Conservation (phyloP, 2,329 filamentous ascomycete species). For the Mycocentrospora acerina region DNA sequence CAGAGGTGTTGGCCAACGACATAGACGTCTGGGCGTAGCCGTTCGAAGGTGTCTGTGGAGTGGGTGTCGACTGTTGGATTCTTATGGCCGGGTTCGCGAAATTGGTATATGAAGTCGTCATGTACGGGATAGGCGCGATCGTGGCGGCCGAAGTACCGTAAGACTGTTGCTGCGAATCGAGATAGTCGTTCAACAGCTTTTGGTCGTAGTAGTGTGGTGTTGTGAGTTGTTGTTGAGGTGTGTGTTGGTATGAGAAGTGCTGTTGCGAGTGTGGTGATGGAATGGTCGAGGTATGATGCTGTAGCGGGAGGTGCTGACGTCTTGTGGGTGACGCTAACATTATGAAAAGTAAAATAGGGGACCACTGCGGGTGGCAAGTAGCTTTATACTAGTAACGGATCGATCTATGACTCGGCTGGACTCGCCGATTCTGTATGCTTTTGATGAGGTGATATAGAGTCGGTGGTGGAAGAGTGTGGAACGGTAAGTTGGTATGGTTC, state of each 20-base stretch:
- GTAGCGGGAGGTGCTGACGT: slow-evolving; percentile 39
- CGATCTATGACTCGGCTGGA: slow-evolving; percentile 33
- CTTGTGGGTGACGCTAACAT: slow-evolving; percentile 42
- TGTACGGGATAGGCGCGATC: slow-evolving; percentile 29
- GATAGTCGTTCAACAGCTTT: slow-evolving; percentile 41
- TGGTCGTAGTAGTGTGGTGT: slow-evolving; percentile 33
- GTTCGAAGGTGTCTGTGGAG: slow-evolving; percentile 32
- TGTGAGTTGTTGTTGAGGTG: slow-evolving; percentile 25
- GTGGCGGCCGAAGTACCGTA: slow-evolving; percentile 20
- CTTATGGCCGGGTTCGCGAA: slow-evolving; percentile 42
- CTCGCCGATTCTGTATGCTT: slow-evolving; percentile 22
- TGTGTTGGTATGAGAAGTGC: slow-evolving; percentile 29
- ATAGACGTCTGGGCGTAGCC: slow-evolving; percentile 33
- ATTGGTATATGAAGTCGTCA: slow-evolving; percentile 35
- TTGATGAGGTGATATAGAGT: slow-evolving; percentile 38
- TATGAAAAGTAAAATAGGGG: slow-evolving; percentile 33
- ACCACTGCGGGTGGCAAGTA: slow-evolving; percentile 40
- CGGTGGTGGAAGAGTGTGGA: slow-evolving; percentile 23
- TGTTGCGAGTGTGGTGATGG: slow-evolving; percentile 35
- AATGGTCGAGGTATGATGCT: slow-evolving; percentile 22
- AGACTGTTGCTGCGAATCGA: slow-evolving; percentile 38
- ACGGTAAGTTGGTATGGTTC: slow-evolving; percentile 19
- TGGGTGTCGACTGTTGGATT: slow-evolving; percentile 45
- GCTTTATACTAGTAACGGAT: slow-evolving; percentile 41
- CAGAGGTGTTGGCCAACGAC: slow-evolving; percentile 29